Evolutionary conservation across 345 rosid species (phyloP).

Genomic region (Odontarrhena argentea): DNA sequence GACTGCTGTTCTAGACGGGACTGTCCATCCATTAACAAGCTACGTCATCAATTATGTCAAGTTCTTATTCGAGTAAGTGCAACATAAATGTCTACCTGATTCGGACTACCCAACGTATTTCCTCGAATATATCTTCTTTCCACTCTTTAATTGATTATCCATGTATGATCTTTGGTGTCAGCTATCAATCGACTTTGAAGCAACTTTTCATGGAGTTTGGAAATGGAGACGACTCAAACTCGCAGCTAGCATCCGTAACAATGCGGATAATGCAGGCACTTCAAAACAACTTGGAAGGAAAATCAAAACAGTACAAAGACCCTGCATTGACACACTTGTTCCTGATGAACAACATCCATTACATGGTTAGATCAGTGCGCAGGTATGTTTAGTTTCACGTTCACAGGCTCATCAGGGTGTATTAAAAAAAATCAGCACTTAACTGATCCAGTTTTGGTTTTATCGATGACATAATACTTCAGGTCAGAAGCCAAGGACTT

Average conservation of each 20-base stretch:
- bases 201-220: constrained; percentile 98
- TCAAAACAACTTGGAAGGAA: constrained; percentile 92
- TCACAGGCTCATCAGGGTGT: constrained; percentile 11
- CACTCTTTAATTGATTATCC: constrained; percentile 7
- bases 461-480: constrained; percentile 30
- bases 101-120: not conserved
- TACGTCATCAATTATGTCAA: constrained; percentile 97
- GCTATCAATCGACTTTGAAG: constrained; percentile 92
- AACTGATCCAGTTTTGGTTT: not conserved
- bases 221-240: constrained; percentile 57
- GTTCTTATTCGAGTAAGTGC: constrained; percentile 94
- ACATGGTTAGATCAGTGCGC: constrained; percentile 99
- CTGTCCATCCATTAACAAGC: constrained; percentile 97
- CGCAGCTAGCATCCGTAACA: constrained; percentile 86
- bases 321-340: constrained; percentile 87
- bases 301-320: constrained; percentile 94
- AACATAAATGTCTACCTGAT: not conserved
- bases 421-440: not conserved
- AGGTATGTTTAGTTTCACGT: constrained; percentile 53
- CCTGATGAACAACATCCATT: constrained; percentile 97
- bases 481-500: constrained; percentile 99
- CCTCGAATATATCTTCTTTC: constrained; percentile 10
- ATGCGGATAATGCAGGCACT: constrained; percentile 99
- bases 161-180: constrained; percentile 43
- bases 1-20: constrained; percentile 89